phyloP scores from a whole-genome alignment of 1,139 yeast species.

The Geotrichum fermentans region DNA sequence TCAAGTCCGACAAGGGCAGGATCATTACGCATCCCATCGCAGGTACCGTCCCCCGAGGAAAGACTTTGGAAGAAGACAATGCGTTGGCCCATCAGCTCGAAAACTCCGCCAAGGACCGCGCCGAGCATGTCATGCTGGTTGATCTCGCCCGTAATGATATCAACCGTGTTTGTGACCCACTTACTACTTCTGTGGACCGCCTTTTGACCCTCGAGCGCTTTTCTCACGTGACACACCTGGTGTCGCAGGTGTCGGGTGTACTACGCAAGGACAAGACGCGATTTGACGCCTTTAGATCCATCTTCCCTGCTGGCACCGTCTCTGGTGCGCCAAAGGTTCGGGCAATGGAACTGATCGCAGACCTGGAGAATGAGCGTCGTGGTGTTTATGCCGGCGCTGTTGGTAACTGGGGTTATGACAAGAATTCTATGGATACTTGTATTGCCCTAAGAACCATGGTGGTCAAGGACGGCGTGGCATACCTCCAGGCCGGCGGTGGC shows the following conservation, averaged over 20 bases:
- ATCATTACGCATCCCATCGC: constrained; percentile 96
- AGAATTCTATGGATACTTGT: constrained; percentile 91
- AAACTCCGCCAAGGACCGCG: constrained; percentile 83
- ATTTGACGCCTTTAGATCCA: constrained; percentile 93
- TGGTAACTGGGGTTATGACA: constrained; percentile 97
- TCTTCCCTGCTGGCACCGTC: constrained; percentile 98
- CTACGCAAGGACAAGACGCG: constrained; percentile 77
- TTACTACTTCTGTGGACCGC: constrained; percentile 78
- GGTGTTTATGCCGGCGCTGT: constrained; percentile 99
- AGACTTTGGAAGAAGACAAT: constrained; percentile 88
- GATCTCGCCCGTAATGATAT: constrained; percentile 95
- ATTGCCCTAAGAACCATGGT: constrained; percentile 97
- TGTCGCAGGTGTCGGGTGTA: constrained; percentile 90
- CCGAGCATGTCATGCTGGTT: constrained; percentile 97
- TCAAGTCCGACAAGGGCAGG: constrained; percentile 73
- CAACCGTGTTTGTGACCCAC: constrained; percentile 88
- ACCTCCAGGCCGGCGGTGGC: constrained; percentile 97
- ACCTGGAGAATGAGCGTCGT: constrained; percentile 83
- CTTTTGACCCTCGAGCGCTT: constrained; percentile 85
- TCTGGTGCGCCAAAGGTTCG: constrained; percentile 96
- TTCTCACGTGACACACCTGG: constrained; percentile 96
- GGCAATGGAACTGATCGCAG: constrained; percentile 93
- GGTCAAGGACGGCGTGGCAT: constrained; percentile 81
- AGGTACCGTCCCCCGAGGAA: constrained; percentile 88
- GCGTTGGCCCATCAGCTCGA: constrained; percentile 67